A percentile compares a stretch with the other conserved stretches of the same genome.
Evolutionary conservation across 1,139 yeast genomes (phyloP).

Genomic region (Kodamaea anthophila): DNA sequence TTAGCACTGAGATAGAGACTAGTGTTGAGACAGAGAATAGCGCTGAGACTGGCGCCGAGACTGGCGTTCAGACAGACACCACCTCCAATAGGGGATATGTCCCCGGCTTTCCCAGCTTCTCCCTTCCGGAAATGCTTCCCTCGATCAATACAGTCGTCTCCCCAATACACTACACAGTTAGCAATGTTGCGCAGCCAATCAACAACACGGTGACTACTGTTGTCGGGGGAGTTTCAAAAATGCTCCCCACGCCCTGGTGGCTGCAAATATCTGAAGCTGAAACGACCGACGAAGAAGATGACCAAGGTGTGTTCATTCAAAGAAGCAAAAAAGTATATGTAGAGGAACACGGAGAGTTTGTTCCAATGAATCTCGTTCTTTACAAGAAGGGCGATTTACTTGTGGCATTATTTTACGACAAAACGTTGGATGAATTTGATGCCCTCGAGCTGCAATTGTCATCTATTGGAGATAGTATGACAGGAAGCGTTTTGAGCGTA

Average conservation of each 20-base stretch:
- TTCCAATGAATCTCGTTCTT: constrained; percentile 22
- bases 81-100: no score
- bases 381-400: constrained; percentile 20
- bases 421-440: neutral
- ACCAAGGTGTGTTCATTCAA: no score
- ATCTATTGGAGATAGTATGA: constrained; percentile 14
- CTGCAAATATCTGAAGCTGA: neutral
- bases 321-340: no score
- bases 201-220: constrained; percentile 16
- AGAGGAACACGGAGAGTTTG: no score
- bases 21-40: constrained; percentile 11
- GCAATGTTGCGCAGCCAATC: constrained; percentile 12
- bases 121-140: constrained; percentile 4
- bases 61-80: no score
- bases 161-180: constrained; percentile 35
- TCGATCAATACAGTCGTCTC: constrained; percentile 27
- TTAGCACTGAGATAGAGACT: no score
- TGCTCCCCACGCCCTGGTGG: constrained; percentile 2
- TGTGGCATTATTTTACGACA: constrained; percentile 26
- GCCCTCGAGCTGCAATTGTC: constrained; percentile 1
- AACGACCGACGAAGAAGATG: constrained; percentile 14
- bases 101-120: neutral
- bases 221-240: constrained; percentile 6
- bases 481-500: constrained; percentile 28
- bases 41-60: no score